These are phyloP conservation scores for Populus ilicifolia DNA, from an alignment of 345 rosid genomes.

Conservation along the genomic window DNA sequence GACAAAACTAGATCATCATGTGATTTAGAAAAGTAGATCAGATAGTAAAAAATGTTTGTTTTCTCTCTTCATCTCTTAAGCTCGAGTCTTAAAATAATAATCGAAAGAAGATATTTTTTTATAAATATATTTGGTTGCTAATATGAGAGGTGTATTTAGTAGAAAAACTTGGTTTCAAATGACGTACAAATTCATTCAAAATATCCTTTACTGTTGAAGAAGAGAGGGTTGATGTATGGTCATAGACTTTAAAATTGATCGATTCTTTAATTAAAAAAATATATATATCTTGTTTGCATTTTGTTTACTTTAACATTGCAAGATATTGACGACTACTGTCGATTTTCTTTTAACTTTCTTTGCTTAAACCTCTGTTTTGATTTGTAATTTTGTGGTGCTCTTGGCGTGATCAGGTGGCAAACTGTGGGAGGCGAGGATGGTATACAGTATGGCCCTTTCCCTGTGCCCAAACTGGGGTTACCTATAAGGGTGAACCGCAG, in stretches of 20 bases:
- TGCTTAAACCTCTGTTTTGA: not conserved
- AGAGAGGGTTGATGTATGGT: not conserved
- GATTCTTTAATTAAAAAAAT: not conserved
- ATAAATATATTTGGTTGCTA: too few relatives aligned
- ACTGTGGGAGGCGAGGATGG: conserved; percentile 63
- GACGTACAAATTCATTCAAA: too few relatives aligned
- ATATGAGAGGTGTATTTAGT: too few relatives aligned
- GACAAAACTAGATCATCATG: too few relatives aligned
- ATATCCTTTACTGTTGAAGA: too few relatives aligned
- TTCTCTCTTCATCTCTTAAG: too few relatives aligned
- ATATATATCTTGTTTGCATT: not conserved
- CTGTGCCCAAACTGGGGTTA: conserved; percentile 81
- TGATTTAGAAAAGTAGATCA: too few relatives aligned
- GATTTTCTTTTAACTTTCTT: not conserved
- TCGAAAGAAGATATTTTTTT: too few relatives aligned
- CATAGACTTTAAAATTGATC: not conserved
- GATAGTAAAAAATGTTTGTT: too few relatives aligned
- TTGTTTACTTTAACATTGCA: not conserved
- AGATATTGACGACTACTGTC: not conserved
- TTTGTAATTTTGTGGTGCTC: not conserved
- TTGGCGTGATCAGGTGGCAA: conserved; percentile 63
- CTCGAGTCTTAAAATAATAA: too few relatives aligned
- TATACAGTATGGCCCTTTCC: conserved; percentile 90
- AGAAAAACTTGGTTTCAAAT: too few relatives aligned
- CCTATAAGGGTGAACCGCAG: conserved; percentile 55